A percentile compares a stretch with the other conserved stretches of the same genome.
These are phyloP conservation scores for Leccinum barrowsii DNA, from an alignment of 768 basidiomycete genomes.

Conservation along the genomic window DNA sequence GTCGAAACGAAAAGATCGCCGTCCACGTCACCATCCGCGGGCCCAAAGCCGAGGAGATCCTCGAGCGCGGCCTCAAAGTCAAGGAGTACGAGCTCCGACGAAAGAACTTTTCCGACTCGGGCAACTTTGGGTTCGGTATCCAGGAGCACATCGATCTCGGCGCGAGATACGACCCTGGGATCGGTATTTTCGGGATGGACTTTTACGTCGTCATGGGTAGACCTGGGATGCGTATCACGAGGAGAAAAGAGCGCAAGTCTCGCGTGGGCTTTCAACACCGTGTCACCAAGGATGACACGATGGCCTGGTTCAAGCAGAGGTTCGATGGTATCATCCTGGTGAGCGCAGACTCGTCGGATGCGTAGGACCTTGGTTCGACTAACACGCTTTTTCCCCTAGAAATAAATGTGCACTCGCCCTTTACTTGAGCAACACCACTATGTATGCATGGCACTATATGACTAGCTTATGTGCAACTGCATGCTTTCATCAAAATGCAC, in stretches of 20 bases:
- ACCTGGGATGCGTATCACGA: slow-evolving; percentile 87
- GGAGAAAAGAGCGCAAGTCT: slow-evolving; percentile 85
- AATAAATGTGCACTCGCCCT: slow-evolving; percentile 20
- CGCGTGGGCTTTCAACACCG: slow-evolving; percentile 85
- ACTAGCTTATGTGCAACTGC: slow-evolving; percentile 24
- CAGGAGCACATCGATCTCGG: slow-evolving; percentile 99
- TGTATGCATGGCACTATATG: slow-evolving; percentile 26
- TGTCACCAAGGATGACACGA: slow-evolving; percentile 93
- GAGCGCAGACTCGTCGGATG: slow-evolving; percentile 28
- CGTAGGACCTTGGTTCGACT: not conserved
- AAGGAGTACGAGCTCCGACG: slow-evolving; percentile 99
- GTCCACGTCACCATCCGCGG: slow-evolving; percentile 98
- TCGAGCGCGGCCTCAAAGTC: slow-evolving; percentile 98
- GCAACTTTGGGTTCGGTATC: slow-evolving; percentile 99
- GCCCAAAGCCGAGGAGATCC: slow-evolving; percentile 98
- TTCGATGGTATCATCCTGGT: slow-evolving; percentile 98
- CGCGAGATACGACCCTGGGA: slow-evolving; percentile 95
- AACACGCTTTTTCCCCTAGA: slow-evolving; percentile 9
- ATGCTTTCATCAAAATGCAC: slow-evolving; percentile 26
- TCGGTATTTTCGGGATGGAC: slow-evolving; percentile 99
- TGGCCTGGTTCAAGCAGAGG: slow-evolving; percentile 99
- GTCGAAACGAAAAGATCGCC: slow-evolving; percentile 99
- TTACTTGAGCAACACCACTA: slow-evolving; percentile 1
- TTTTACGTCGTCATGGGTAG: slow-evolving; percentile 98
- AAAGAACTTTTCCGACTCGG: slow-evolving; percentile 97